A percentile compares a stretch with the other conserved stretches of the same genome.
phyloP scores from a whole-genome alignment of 805 yeast genomes.

The Cyberlindnera galapagoensis region DNA sequence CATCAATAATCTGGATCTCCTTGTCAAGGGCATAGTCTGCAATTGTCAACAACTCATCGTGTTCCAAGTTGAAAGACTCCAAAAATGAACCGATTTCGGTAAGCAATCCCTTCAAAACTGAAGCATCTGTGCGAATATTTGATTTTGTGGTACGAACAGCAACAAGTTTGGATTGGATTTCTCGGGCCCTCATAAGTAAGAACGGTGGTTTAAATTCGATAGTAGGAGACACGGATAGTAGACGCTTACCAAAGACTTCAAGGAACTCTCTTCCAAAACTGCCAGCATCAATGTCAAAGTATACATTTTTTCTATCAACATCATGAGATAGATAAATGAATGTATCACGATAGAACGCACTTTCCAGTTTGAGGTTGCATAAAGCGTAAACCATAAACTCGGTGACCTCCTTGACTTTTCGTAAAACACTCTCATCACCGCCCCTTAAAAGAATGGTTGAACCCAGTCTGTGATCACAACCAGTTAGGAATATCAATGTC shows the following conservation, averaged over 20 bases:
- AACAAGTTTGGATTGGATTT: constrained; percentile 36
- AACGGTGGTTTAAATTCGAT: constrained; percentile 69
- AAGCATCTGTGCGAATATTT: constrained; percentile 11
- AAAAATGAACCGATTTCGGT: constrained; percentile 13
- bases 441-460: constrained; percentile 88
- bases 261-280: constrained; percentile 32
- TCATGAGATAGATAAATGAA: constrained; percentile 45
- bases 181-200: constrained; percentile 47
- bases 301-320: constrained; percentile 25
- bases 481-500: constrained; percentile 73
- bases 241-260: constrained; percentile 37
- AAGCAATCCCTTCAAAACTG: constrained; percentile 3
- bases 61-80: constrained; percentile 2
- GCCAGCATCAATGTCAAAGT: constrained; percentile 12
- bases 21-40: constrained; percentile 26
- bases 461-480: constrained; percentile 68
- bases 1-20: constrained; percentile 25
- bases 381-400: constrained; percentile 76
- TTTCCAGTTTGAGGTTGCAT: constrained; percentile 77
- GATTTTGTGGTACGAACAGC: constrained; percentile 22
- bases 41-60: constrained; percentile 26
- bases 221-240: constrained; percentile 80
- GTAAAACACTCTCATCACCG: constrained; percentile 50
- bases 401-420: constrained; percentile 67
- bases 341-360: constrained; percentile 64